Base-by-base conservation (phyloP, 2,329 filamentous ascomycete species). In the Pseudogymnoascus sp. region DNA sequence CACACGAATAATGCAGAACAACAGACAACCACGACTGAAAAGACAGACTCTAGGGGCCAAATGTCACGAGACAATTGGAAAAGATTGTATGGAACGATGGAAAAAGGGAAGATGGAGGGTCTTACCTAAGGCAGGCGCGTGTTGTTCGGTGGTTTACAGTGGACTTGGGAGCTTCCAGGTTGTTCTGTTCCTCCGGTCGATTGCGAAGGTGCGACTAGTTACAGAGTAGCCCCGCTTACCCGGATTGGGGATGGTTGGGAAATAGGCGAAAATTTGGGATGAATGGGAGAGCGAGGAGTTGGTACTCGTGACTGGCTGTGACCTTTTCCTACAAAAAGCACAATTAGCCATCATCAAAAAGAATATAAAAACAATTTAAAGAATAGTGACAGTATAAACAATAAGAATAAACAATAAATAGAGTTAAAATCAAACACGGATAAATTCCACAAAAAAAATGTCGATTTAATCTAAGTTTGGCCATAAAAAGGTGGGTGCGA, bases 41-140 rank as follows among this genome's bases (percentile, higher is more conserved):
- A 29, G 12, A 31, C 27, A 29, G 13, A 44, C 39, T 42, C 17
- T 6, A 17, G 12, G 17, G 21, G 29, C 29, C 39, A 31, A 31
- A 61, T 27, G 59, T 61, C 59, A 61, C 59, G 59, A 61, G 59
- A 48, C 59, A 44, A 35, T 61, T 13, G 39, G 21, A 41, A 36
- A 61, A 4, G 17, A 48, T 29, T 13, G 42, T 25, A 58, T 58
- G 48, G 48, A 33, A 31, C 15, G 48, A 31, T 58, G 13, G 48
- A 21, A 58, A 35, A 67, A 69, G 68, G 66, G 62, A 66, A 64
- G n/a, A 42, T 63, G 63, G 65, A 65, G 64, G 65, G 68, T 72
- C 71, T 72, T 71, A 73, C 71, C 71, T 73, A 73, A 66, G 31
- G 58, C 58, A 60, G 58, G 58, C 58, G 31, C 58, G 51, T 58